Conservation (phyloP, 371 early-diverging fungal species). For the Syncephalis plumigaleata region DNA sequence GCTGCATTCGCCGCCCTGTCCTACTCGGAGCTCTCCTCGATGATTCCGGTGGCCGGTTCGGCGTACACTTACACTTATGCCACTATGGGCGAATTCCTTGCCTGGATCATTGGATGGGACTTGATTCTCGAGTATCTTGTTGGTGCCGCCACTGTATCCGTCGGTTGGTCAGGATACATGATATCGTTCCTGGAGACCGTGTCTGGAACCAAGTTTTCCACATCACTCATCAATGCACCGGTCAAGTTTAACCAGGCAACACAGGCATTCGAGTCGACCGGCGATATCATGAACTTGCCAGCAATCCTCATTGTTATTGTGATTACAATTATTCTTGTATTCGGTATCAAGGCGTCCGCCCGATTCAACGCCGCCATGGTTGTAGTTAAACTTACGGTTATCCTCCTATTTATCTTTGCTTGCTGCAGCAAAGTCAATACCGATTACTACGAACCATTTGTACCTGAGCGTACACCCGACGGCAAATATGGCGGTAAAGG, state of each 20-base stretch:
- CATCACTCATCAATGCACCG: conserved; percentile 36
- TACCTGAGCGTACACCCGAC: conserved; percentile 36
- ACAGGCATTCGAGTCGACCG: conserved; percentile 18
- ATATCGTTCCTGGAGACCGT: conserved; percentile 40
- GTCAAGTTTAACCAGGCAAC: conserved; percentile 29
- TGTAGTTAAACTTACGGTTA: conserved; percentile 45
- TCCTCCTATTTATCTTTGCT: conserved; percentile 63
- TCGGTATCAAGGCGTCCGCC: conserved; percentile 58
- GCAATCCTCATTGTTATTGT: conserved; percentile 46
- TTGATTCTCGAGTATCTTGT: conserved; percentile 69
- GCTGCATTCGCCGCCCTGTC: conserved; percentile 54
- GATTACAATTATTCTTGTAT: conserved; percentile 30
- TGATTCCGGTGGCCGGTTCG: conserved; percentile 72
- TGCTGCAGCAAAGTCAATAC: conserved; percentile 39
- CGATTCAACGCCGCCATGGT: conserved; percentile 52
- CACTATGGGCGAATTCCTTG: conserved; percentile 66
- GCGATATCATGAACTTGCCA: conserved; percentile 51
- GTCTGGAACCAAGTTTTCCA: conserved; percentile 21
- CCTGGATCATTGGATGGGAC: conserved; percentile 76
- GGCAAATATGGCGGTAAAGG: conserved; percentile 44
- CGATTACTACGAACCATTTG: conserved; percentile 58
- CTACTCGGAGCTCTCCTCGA: conserved; percentile 67
- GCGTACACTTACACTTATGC: conserved; percentile 73
- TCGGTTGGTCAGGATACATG: conserved; percentile 66
- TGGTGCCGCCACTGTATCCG: conserved; percentile 45